A percentile compares a stretch with the other conserved stretches of the same genome.
Evolutionary conservation across 352 stramenopile species (phyloP).

Genomic region (Phytophthora boehmeriae): DNA sequence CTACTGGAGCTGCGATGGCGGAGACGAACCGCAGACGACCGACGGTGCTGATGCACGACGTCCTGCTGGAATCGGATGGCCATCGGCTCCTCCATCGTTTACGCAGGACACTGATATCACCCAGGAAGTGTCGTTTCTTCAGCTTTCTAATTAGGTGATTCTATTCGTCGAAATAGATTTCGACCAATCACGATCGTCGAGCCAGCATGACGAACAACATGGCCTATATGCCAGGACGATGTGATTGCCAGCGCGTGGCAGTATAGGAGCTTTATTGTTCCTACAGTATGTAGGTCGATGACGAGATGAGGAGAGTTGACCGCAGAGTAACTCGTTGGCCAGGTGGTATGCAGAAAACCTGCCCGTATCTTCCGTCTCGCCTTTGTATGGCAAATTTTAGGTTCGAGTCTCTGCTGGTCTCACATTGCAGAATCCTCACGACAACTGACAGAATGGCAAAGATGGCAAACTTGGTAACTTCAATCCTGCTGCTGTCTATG

Average conservation of each 20-base stretch:
- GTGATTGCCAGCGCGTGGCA: background rate
- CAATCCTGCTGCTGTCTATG: slow-evolving; percentile 3
- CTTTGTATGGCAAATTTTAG: slow-evolving; percentile 16
- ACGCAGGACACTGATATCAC: no score
- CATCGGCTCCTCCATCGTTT: slow-evolving; percentile 20
- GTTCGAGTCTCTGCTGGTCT: slow-evolving; percentile 2
- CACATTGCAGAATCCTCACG: background rate
- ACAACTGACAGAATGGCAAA: background rate
- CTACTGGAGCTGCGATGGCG: slow-evolving; percentile 30
- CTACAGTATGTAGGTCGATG: no score
- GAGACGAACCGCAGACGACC: slow-evolving; percentile 26
- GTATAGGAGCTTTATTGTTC: background rate
- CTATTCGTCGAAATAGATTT: background rate
- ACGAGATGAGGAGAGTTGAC: no score
- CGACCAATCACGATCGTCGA: background rate
- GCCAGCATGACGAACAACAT: background rate
- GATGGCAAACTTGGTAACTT: slow-evolving; percentile 5
- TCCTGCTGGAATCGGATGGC: slow-evolving; percentile 23
- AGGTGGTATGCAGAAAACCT: background rate
- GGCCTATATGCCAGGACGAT: background rate
- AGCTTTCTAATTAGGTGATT: no score
- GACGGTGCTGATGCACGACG: slow-evolving; percentile 7
- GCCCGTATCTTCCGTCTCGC: background rate
- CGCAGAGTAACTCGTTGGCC: no score
- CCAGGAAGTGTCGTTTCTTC: background rate